Evolutionary conservation across 2,329 filamentous ascomycete species (phyloP).

Genomic region (Metarhizium anisopliae): DNA sequence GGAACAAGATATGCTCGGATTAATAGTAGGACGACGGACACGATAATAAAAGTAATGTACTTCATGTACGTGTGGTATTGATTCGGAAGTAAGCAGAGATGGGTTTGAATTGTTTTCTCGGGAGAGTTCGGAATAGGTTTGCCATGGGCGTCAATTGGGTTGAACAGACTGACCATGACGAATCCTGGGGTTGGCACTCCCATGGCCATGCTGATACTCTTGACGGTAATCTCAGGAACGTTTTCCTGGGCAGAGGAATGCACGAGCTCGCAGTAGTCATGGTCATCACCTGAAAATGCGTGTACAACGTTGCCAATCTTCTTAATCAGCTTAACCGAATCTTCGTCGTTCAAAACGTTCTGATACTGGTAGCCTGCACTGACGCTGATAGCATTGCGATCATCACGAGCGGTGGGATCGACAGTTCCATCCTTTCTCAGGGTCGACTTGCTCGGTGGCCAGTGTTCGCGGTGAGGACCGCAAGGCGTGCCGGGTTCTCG

Average conservation of each 20-base stretch:
- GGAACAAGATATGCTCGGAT: slow-evolving; percentile 50
- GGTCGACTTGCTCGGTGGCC: slow-evolving; percentile 55
- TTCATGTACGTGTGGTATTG: slow-evolving; percentile 76
- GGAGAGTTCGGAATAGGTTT: slow-evolving; percentile 34
- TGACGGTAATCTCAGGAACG: slow-evolving; percentile 82
- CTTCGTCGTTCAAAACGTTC: slow-evolving; percentile 72
- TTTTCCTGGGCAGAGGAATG: slow-evolving; percentile 62
- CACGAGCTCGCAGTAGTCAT: slow-evolving; percentile 90
- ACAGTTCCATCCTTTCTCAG: slow-evolving; percentile 41
- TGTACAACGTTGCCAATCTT: slow-evolving; percentile 75
- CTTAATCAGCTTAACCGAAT: slow-evolving; percentile 67
- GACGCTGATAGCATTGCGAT: slow-evolving; percentile 71
- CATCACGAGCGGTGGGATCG: slow-evolving; percentile 12
- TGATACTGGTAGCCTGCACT: slow-evolving; percentile 87
- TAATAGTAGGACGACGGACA: slow-evolving; percentile 40
- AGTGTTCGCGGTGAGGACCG: slow-evolving; percentile 76
- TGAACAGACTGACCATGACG: slow-evolving; percentile 82
- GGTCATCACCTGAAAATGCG: slow-evolving; percentile 92
- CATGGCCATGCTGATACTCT: slow-evolving; percentile 94
- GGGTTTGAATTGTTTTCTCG: slow-evolving; percentile 66
- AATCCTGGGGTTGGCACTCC: slow-evolving; percentile 83
- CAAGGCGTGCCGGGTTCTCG: slow-evolving; percentile 76
- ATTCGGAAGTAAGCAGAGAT: slow-evolving; percentile 83
- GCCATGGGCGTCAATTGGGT: slow-evolving; percentile 63
- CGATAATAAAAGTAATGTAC: slow-evolving; percentile 57